Evolutionary conservation across 495 filamentous ascomycete species (phyloP).

Genomic region (Aspergillus hancockii): DNA sequence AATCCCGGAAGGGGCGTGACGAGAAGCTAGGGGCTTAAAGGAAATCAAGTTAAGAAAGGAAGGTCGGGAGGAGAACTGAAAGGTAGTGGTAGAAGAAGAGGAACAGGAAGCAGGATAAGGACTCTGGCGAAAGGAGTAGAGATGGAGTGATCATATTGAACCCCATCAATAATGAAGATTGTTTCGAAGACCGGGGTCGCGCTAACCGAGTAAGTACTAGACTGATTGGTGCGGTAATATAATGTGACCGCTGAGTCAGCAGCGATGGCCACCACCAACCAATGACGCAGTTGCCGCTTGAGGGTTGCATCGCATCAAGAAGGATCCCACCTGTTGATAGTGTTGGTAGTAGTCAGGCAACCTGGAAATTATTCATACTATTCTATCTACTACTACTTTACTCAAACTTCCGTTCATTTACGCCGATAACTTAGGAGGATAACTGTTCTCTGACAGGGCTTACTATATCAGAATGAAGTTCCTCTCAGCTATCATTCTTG

Average conservation of each 20-base stretch:
- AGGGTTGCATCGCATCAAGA: not conserved
- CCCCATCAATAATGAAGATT: not conserved
- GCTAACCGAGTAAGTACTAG: no score
- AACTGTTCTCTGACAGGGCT: not conserved
- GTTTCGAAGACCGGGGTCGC: no score
- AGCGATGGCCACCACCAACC: no score
- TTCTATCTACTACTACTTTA: not conserved
- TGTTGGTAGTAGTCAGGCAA: not conserved
- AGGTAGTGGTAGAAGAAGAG: no score
- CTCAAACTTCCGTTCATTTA: not conserved
- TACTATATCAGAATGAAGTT: conserved; percentile 57
- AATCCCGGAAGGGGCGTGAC: not conserved
- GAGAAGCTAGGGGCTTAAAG: conserved; percentile 1
- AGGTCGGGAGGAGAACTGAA: no score
- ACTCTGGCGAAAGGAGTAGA: no score
- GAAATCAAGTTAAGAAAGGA: conserved; percentile 18
- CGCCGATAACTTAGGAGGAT: not conserved
- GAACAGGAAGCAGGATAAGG: no score
- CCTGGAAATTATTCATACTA: not conserved
- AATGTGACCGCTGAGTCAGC: conserved; percentile 18
- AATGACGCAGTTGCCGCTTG: conserved; percentile 23
- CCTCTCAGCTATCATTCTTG: conserved; percentile 49
- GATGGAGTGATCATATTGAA: not conserved
- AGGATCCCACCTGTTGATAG: not conserved
- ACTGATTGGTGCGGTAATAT: not conserved